phyloP scores from a whole-genome alignment of 257 asterid genomes.

The Primulina tabacum region DNA sequence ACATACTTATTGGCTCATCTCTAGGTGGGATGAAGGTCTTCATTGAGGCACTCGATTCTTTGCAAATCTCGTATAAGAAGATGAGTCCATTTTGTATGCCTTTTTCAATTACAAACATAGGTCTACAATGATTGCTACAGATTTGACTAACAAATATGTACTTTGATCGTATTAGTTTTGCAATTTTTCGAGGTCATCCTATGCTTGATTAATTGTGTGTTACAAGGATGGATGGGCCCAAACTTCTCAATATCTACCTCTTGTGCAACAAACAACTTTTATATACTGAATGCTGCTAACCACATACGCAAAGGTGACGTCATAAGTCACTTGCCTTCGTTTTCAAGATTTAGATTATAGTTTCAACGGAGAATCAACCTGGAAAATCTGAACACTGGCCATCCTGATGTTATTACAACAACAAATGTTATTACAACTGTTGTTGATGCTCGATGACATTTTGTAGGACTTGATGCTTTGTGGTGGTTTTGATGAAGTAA shows the following conservation, averaged over 20 bases:
- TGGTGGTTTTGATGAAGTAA: no score
- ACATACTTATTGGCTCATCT: conserved; percentile 89
- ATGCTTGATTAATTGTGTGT: conserved; percentile 25
- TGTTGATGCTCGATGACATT: conserved; percentile 28
- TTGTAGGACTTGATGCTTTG: no score
- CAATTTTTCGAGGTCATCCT: conserved; percentile 10
- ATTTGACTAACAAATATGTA: conserved; percentile 30
- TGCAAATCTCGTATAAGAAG: conserved; percentile 44
- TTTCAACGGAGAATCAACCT: conserved; percentile 6
- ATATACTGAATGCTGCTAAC: conserved; percentile 86
- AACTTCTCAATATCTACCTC: no score
- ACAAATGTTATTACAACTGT: conserved; percentile 5
- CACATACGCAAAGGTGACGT: conserved; percentile 97
- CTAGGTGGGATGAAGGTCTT: conserved; percentile 98
- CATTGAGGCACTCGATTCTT: conserved; percentile 50
- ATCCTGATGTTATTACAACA: no score
- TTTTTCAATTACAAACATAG: conserved; percentile 21
- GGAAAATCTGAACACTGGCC: background rate
- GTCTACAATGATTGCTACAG: conserved; percentile 45
- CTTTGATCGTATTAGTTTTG: background rate
- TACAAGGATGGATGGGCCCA: no score
- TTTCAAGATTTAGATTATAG: conserved; percentile 29
- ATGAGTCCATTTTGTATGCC: conserved; percentile 53
- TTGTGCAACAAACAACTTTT: conserved; percentile 71
- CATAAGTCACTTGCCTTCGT: conserved; percentile 39